Percentiles rank a stretch among this genome's conserved stretches.
phyloP scores from a whole-genome alignment of 768 basidiomycete genomes.

The Lentinula raphanica region DNA sequence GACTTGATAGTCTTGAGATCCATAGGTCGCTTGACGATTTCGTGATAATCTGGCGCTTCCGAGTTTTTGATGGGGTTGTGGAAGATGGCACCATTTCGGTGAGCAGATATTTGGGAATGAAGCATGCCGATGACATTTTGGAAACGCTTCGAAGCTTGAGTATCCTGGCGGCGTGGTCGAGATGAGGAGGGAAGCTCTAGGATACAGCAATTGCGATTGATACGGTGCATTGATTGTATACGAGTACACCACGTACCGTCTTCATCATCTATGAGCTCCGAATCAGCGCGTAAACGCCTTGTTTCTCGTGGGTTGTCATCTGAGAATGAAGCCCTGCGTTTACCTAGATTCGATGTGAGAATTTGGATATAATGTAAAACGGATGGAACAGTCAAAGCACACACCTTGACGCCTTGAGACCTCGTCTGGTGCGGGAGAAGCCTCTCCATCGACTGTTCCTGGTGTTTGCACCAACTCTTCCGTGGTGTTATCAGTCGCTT shows the following conservation, averaged over 20 bases:
- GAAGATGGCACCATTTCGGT: constrained; percentile 86
- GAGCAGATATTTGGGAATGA: constrained; percentile 76
- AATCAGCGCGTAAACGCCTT: constrained; percentile 47
- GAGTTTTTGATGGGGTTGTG: constrained; percentile 83
- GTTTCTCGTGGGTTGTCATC: constrained; percentile 45
- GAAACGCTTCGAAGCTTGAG: constrained; percentile 63
- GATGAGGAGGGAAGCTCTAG: constrained; percentile 23
- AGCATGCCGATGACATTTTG: constrained; percentile 79
- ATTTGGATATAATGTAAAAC: background rate
- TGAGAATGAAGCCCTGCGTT: constrained; percentile 58
- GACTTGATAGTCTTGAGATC: constrained; percentile 90
- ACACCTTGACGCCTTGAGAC: background rate
- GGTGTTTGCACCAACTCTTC: constrained; percentile 3
- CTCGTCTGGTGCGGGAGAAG: constrained; percentile 4
- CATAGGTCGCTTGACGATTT: constrained; percentile 92
- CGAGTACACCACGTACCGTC: constrained; percentile 38
- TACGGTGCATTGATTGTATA: background rate
- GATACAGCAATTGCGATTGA: constrained; percentile 13
- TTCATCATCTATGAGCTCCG: constrained; percentile 62
- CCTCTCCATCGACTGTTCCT: background rate
- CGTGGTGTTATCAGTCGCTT: background rate
- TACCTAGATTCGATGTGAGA: constrained; percentile 32
- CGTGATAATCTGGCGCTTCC: constrained; percentile 88
- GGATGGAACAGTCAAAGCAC: background rate
- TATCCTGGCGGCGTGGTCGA: constrained; percentile 36